Evolutionary conservation across 345 rosid species (phyloP).

Genomic region (Brassica incana): DNA sequence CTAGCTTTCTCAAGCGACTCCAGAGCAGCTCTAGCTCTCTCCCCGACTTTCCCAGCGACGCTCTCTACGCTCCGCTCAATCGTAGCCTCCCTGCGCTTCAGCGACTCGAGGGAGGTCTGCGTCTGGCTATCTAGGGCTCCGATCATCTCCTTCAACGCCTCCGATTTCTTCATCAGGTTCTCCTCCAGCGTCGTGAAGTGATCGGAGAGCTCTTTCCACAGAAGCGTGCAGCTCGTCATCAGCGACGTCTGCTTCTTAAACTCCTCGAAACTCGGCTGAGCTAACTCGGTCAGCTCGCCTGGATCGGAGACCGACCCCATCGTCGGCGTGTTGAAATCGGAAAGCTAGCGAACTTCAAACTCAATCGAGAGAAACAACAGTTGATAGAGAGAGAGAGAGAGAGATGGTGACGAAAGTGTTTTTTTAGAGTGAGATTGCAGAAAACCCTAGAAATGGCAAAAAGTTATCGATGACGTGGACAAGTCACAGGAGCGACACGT

Average conservation of each 20-base stretch:
- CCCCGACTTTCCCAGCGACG: conserved; percentile 61
- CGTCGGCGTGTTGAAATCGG: conserved; percentile 22
- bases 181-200: conserved; percentile 87
- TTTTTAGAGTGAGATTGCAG: conserved; percentile 25
- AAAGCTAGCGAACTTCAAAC: conserved; percentile 9
- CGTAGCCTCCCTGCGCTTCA: conserved; percentile 82
- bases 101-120: conserved; percentile 66
- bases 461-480: conserved; percentile 52
- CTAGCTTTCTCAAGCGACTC: conserved; percentile 43
- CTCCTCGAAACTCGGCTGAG: conserved; percentile 92
- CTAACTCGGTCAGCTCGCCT: conserved; percentile 72
- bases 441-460: conserved; percentile 46
- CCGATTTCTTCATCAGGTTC: conserved; percentile 73
- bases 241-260: conserved; percentile 89
- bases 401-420: not conserved
- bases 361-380: not conserved
- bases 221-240: conserved; percentile 97
- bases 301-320: conserved; percentile 99
- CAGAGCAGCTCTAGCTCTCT: conserved; percentile 51
- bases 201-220: conserved; percentile 98
- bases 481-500: conserved; percentile 43
- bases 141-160: conserved; percentile 73
- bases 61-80: conserved; percentile 86
- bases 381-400: conserved; percentile 3
- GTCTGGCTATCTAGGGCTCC: conserved; percentile 69